Conservation (phyloP, 441 rosid species). For the Pelargonium fulgidum region DNA sequence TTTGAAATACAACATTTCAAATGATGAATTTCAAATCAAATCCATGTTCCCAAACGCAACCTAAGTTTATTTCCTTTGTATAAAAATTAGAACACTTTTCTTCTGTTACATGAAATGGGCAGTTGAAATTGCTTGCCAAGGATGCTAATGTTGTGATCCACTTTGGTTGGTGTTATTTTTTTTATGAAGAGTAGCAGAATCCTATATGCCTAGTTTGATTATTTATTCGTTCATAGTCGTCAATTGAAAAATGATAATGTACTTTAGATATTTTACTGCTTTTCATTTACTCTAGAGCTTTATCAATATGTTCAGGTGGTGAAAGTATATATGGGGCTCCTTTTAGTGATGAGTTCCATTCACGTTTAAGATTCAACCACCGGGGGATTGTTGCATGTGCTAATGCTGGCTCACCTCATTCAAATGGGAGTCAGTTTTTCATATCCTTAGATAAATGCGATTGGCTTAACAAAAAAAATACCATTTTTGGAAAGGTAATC, state of each 20-base stretch:
- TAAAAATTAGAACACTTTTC: too few species aligned
- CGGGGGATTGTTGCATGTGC: conserved; percentile 90
- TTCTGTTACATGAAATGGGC: neutral
- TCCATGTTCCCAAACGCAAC: too few species aligned
- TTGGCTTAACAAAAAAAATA: conserved; percentile 76
- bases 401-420: conserved; percentile 65
- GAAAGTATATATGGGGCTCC: conserved; percentile 72
- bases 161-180: neutral
- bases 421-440: conserved; percentile 92
- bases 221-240: neutral
- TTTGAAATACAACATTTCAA: neutral
- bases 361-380: conserved; percentile 81
- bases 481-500: conserved; percentile 84
- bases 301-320: conserved; percentile 42
- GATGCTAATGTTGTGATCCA: neutral
- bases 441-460: conserved; percentile 82
- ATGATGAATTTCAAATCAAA: too few species aligned
- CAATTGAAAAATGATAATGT: neutral
- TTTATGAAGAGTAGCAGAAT: too few species aligned
- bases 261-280: neutral
- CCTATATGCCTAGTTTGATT: too few species aligned
- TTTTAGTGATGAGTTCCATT: conserved; percentile 76
- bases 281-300: neutral
- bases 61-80: too few species aligned
- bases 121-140: neutral